Percentiles rank a stretch among this genome's conserved stretches.
phyloP scores from a whole-genome alignment of 2,329 filamentous ascomycete genomes.

The Dactylellina parvicollis region DNA sequence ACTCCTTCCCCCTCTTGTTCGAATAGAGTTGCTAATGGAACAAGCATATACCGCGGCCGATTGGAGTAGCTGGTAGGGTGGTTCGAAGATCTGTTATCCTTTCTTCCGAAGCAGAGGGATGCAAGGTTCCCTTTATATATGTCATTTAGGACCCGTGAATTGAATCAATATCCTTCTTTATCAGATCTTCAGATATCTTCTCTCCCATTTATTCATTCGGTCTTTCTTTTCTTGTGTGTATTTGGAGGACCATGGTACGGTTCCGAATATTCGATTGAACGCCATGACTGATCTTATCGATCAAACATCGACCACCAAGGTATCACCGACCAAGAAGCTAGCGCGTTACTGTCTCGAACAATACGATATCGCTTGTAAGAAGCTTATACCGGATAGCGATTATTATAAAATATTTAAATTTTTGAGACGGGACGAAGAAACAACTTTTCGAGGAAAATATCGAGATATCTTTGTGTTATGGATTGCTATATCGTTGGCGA shows the following conservation, averaged over 20 bases:
- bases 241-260: not conserved
- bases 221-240: constrained; percentile 8
- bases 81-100: constrained; percentile 7
- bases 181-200: constrained; percentile 46
- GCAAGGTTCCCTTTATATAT: constrained; percentile 37
- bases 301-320: constrained; percentile 7
- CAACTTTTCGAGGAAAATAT: constrained; percentile 14
- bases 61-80: not conserved
- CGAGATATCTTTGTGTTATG: constrained; percentile 42
- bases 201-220: constrained; percentile 3
- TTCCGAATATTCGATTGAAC: not conserved
- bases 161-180: constrained; percentile 31
- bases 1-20: constrained; percentile 25
- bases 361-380: constrained; percentile 9
- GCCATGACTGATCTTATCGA: constrained; percentile 7
- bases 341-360: constrained; percentile 1
- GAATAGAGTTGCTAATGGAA: constrained; percentile 12
- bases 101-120: constrained; percentile 18
- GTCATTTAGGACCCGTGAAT: constrained; percentile 20
- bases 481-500: constrained; percentile 46
- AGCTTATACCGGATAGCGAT: constrained; percentile 40
- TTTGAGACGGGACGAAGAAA: constrained; percentile 8
- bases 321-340: not conserved
- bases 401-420: constrained; percentile 49
- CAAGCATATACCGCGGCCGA: not conserved